phyloP scores from a whole-genome alignment of 225 moss, liverwort and hornwort genomes.

The Marchantia polymorpha region DNA sequence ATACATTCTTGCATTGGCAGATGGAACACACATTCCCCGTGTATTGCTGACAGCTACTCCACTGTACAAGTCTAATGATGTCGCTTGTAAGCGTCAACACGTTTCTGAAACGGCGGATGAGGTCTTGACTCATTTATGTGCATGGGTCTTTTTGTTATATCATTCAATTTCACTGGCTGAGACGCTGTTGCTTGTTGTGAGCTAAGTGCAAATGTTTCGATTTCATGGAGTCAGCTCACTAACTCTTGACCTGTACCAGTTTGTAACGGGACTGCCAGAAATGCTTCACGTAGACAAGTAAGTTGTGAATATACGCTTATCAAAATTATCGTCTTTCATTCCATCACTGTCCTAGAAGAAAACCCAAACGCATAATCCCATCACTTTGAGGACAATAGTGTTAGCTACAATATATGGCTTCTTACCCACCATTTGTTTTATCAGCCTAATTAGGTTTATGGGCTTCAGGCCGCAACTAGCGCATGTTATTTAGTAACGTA shows the following conservation, averaged over 20 bases:
- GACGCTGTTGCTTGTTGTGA: not conserved
- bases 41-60: constrained; percentile 65
- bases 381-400: too few relatives aligned
- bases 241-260: not conserved
- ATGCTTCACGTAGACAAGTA: not conserved
- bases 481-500: too few relatives aligned
- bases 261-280: not conserved
- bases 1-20: constrained; percentile 25
- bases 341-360: too few relatives aligned
- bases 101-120: constrained; percentile 30
- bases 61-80: constrained; percentile 63
- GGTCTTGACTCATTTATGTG: constrained; percentile 28
- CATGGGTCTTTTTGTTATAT: not conserved
- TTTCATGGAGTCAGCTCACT: not conserved
- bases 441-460: too few relatives aligned
- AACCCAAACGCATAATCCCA: too few relatives aligned
- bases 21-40: constrained; percentile 33
- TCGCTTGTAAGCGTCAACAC: constrained; percentile 50
- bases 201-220: not conserved
- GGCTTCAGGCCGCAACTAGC: too few relatives aligned
- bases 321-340: too few relatives aligned
- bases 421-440: too few relatives aligned
- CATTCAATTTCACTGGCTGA: not conserved
- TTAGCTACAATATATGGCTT: too few relatives aligned
- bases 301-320: not conserved